Evolutionary conservation across 805 yeast species (phyloP).

Genomic region (Schizosaccharomyces lindneri): DNA sequence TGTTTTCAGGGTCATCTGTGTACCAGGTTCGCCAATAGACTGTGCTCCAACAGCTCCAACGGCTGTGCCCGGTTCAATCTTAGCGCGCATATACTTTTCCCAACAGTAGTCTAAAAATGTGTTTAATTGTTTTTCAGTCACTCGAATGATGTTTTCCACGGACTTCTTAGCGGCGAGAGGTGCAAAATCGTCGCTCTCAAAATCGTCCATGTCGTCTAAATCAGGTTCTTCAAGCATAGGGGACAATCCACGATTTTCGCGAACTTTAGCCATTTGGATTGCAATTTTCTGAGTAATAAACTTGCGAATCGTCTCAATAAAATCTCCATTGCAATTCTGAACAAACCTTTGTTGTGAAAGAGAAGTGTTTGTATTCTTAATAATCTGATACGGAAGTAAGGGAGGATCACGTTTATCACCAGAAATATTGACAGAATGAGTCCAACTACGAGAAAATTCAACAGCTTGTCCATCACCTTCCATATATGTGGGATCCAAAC

Average conservation of each 20-base stretch:
- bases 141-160: slow-evolving; percentile 24
- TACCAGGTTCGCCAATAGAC: slow-evolving; percentile 97
- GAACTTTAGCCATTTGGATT: neutral
- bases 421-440: slow-evolving; percentile 41
- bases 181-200: slow-evolving; percentile 24
- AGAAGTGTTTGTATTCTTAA: slow-evolving; percentile 27
- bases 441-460: slow-evolving; percentile 84
- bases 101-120: slow-evolving; percentile 56
- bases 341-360: slow-evolving; percentile 22
- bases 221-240: slow-evolving; percentile 9
- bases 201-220: slow-evolving; percentile 40
- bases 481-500: slow-evolving; percentile 94
- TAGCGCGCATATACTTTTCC: slow-evolving; percentile 61
- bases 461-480: slow-evolving; percentile 97
- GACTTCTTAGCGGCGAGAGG: slow-evolving; percentile 10
- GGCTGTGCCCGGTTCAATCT: slow-evolving; percentile 96
- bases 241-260: neutral
- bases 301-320: slow-evolving; percentile 2
- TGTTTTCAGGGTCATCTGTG: slow-evolving; percentile 89
- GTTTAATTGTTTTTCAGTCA: slow-evolving; percentile 33
- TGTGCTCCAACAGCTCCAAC: slow-evolving; percentile 99
- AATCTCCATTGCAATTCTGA: slow-evolving; percentile 3
- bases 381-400: slow-evolving; percentile 46
- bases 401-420: slow-evolving; percentile 28
- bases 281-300: slow-evolving; percentile 1